Conservation (phyloP, 768 basidiomycete genomes). For the Ramaria rubella region DNA sequence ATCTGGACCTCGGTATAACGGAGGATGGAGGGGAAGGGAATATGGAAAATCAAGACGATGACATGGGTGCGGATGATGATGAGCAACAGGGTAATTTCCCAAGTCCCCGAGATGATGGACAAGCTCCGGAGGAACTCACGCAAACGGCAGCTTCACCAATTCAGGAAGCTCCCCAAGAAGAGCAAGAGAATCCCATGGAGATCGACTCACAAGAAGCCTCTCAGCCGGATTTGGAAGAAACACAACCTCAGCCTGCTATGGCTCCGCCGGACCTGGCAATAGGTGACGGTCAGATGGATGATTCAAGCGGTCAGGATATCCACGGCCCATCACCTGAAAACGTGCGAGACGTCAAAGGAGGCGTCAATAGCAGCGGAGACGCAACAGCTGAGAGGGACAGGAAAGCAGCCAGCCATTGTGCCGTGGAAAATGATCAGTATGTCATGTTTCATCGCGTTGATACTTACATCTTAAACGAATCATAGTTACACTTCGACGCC, state of each 20-base stretch:
- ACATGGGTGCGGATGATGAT: slow-evolving; percentile 26
- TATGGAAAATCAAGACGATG: slow-evolving; percentile 32
- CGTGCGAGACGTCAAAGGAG: background rate
- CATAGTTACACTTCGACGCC: background rate
- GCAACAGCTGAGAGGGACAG: background rate
- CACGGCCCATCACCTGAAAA: slow-evolving; percentile 8
- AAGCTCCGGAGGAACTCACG: slow-evolving; percentile 11
- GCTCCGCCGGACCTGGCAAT: slow-evolving; percentile 39
- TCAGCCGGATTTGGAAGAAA: slow-evolving; percentile 19
- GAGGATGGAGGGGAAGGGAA: slow-evolving; percentile 26
- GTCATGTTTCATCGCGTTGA: too few relatives aligned
- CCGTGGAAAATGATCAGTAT: background rate
- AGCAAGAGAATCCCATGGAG: slow-evolving; percentile 18
- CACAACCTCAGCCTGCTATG: slow-evolving; percentile 25
- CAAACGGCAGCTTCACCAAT: slow-evolving; percentile 15
- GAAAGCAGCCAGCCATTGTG: background rate
- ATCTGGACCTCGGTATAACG: slow-evolving; percentile 56
- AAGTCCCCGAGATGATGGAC: slow-evolving; percentile 29
- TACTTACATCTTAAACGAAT: too few relatives aligned
- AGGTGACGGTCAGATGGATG: slow-evolving; percentile 33
- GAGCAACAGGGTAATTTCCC: slow-evolving; percentile 18
- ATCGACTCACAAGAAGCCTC: background rate
- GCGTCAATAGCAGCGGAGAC: background rate
- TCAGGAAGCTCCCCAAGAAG: slow-evolving; percentile 23
- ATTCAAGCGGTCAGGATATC: slow-evolving; percentile 31